Evolutionary conservation across 2,329 filamentous ascomycete genomes (phyloP), one percentile per base, ranked within the genome.

Genomic region (Cyanodermella asteris): DNA sequence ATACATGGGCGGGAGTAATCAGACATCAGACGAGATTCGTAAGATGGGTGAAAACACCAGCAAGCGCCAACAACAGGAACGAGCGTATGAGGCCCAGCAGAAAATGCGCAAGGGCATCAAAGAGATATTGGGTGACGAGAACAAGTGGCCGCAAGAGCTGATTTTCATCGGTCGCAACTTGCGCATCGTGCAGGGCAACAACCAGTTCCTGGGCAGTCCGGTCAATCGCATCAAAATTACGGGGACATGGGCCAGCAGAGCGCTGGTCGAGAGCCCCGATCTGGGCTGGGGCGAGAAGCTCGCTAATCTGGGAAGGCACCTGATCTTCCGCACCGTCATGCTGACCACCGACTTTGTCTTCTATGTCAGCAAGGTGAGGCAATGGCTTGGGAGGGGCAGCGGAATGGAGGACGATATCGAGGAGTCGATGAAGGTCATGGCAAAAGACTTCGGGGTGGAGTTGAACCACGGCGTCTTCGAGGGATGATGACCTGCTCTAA

Each of bases 381-480:
- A 94, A 51, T 62, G 65, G 44, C 42, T 93, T 8, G 76, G 77
- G 0, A 47, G 70, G 3, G 80, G 82, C 0, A 61, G 69, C 7
- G 82, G 82, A 0, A 87, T 94, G 75, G 87, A 94, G 45, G 84
- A 93, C 42, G 80, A 84, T 44, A 70, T 94, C 32, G 87, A 94
- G 55, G 63, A 64, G 41, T 64, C 73, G 37, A 90, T 94, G 81
- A 72, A 65, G 48, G 64, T 61, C 29, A 76, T 93, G 59, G 84
- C 82, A 1, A 78, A 75, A 44, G 82, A 90, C 37, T 81, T 87
- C 51, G 87, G 87, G 0, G 67, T 94, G 3, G 82, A 94, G 47
- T 50, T 94, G 35, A 75, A 91, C 43, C 78, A 90, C 45, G 68
- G 71, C 20, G 63, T 91, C 3, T 93, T 93, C 50, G 78, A 90